Evolutionary conservation across 176 grass and related monocot species (phyloP).

Genomic region (Carex pumila): DNA sequence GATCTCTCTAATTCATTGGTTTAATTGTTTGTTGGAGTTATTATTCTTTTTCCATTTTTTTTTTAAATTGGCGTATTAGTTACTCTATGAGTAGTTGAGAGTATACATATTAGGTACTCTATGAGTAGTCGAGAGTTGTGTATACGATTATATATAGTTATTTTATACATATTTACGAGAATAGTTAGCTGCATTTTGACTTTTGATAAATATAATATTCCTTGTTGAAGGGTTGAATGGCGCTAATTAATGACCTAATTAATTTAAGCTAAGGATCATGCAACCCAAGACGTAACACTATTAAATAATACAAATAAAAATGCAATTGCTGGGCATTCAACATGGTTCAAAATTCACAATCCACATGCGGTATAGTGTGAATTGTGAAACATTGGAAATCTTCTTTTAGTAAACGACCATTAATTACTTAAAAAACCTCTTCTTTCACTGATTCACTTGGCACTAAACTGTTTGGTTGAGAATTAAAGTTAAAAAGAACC

Average conservation of each 20-base stretch:
- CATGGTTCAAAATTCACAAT: background rate
- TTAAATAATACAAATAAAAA: background rate
- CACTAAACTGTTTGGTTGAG: no score
- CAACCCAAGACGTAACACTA: background rate
- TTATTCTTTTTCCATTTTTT: background rate
- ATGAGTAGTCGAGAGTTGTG: background rate
- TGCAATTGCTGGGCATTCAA: background rate
- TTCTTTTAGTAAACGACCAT: background rate
- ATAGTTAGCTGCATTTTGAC: background rate
- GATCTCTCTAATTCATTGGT: slow-evolving; percentile 15
- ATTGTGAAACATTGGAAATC: background rate
- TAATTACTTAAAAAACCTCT: background rate
- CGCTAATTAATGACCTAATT: background rate
- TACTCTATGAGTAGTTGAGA: background rate
- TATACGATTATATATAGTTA: slow-evolving; percentile 3
- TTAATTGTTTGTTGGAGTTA: background rate
- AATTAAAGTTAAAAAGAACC: no score
- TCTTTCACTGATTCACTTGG: background rate
- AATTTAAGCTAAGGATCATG: slow-evolving; percentile 5
- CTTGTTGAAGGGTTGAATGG: background rate
- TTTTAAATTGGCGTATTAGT: background rate
- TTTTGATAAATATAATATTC: slow-evolving; percentile 6
- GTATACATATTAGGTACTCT: slow-evolving; percentile 2
- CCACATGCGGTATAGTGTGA: background rate
- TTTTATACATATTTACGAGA: slow-evolving; percentile 7